Conservation (phyloP, 192 early-diverging fungal species). For the Coemansia nantahalensis region DNA sequence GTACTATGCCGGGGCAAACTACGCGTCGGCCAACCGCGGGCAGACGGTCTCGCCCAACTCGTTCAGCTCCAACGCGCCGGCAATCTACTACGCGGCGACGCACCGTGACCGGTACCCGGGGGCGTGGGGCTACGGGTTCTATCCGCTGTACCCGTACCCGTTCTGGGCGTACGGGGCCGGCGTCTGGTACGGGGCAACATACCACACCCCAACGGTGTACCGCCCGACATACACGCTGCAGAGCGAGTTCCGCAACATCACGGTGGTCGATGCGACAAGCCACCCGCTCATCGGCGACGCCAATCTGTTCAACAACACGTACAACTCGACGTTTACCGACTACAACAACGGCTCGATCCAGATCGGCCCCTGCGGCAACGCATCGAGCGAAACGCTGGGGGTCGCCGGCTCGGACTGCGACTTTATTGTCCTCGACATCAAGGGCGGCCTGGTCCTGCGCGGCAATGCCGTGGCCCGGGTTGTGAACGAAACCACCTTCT, state of each 20-base stretch:
- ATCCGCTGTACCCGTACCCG: constrained; percentile 47
- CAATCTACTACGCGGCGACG: constrained; percentile 38
- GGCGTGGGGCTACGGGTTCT: constrained; percentile 50
- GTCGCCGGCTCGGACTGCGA: constrained; percentile 20
- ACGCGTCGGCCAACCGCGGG: constrained; percentile 19
- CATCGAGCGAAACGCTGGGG: constrained; percentile 8
- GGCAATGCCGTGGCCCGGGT: constrained; percentile 28
- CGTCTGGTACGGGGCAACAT: constrained; percentile 13
- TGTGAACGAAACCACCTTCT: constrained; percentile 41
- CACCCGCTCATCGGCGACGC: constrained; percentile 29
- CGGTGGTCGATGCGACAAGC: constrained; percentile 34
- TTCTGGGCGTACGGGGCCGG: constrained; percentile 50
- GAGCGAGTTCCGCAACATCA: constrained; percentile 41
- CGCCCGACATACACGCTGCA: constrained; percentile 26
- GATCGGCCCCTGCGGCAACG: constrained; percentile 39
- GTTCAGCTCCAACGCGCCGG: constrained; percentile 19
- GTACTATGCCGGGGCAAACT: constrained; percentile 36
- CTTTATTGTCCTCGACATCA: constrained; percentile 31
- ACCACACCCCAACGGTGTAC: constrained; percentile 29
- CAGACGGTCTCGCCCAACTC: constrained; percentile 30
- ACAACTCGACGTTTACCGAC: constrained; percentile 34
- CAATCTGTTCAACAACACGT: constrained; percentile 24
- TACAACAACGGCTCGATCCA: constrained; percentile 46
- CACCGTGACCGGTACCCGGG: constrained; percentile 29
- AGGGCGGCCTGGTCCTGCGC: constrained; percentile 17